Base-by-base conservation (phyloP, 2,329 filamentous ascomycete genomes). In the Colletotrichum musae region DNA sequence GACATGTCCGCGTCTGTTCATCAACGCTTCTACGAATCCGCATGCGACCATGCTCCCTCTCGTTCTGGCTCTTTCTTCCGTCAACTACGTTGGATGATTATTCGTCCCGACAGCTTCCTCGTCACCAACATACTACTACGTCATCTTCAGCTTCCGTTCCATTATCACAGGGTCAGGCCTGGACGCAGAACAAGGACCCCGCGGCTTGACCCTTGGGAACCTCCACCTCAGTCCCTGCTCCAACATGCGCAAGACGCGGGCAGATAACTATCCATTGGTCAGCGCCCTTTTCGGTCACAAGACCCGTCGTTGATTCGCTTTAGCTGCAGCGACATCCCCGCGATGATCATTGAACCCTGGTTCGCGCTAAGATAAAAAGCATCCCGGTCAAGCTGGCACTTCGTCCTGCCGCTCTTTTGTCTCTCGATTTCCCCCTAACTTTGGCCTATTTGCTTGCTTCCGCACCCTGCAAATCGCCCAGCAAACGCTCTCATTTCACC, bases 311-410 rank as follows among this genome's bases (percentile, higher is more conserved):
- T 62, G 58, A 71, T 71, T 71, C 70, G 70, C 61, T 48, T 64
- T 57, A 41, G 18, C 10, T 54, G 45, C 61, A 60, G 47, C 66
- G 57, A 58, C 26, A 71, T 71, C 70, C 70, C 65, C 60, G 70
- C 48, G 70, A 54, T 58, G 66, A 71, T 71, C 70, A 54, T 53
- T 26, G 48, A 56, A 51, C 61, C 70, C 70, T 52, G 57, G 70
- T 63, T 70, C 57, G 50, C 61, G 58, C 64, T 68, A 70, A 70
- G 64, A 68, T 50, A 70, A 36, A 36, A 36, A 58, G 48, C 9
- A 21, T 51, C 48, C 56, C 51, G 28, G 41, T n/a, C 43, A 54
- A 60, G 57, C 53, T 51, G 47, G 50, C 53, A 39, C 43, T 61
- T 21, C 43, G 54, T 50, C 50, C 7, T 58, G 39, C 45, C 32